Conservation (phyloP, 2,329 filamentous ascomycete genomes). For the Lachnellula arida region DNA sequence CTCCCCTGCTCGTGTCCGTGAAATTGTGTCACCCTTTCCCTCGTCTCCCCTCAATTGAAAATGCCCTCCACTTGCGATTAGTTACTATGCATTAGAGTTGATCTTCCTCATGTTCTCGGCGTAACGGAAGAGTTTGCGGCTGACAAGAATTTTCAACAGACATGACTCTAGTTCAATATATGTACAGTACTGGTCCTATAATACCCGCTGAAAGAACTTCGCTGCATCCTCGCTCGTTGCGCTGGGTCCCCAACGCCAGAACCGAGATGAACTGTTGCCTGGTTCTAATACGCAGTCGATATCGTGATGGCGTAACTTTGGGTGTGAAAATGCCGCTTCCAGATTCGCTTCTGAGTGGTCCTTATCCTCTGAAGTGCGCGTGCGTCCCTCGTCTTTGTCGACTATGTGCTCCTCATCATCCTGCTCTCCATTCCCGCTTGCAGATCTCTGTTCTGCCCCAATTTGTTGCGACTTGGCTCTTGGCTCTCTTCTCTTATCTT, state of each 20-base stretch:
- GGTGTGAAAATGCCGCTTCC: slow-evolving; percentile 11
- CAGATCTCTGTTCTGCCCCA: slow-evolving; percentile 14
- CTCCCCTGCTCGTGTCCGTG: no score
- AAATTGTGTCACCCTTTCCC: no score
- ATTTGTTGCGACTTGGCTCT: slow-evolving; percentile 12
- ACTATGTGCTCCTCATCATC: slow-evolving; percentile 14
- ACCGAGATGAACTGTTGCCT: slow-evolving; percentile 13
- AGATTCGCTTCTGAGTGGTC: slow-evolving; percentile 13
- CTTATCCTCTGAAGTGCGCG: slow-evolving; percentile 10
- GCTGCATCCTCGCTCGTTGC: slow-evolving; percentile 20
- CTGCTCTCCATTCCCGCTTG: slow-evolving; percentile 14
- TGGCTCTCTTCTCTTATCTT: slow-evolving; percentile 14
- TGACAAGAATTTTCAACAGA: no score
- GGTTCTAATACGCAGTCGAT: slow-evolving; percentile 14
- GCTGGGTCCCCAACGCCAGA: slow-evolving; percentile 17
- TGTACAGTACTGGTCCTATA: no score
- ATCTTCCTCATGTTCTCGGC: no score
- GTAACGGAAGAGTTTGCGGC: no score
- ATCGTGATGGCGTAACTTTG: slow-evolving; percentile 13
- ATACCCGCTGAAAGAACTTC: slow-evolving; percentile 22
- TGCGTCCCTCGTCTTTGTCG: slow-evolving; percentile 10
- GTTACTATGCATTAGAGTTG: no score
- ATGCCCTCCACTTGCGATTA: no score
- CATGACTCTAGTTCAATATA: no score
- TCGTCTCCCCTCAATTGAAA: no score